Conservation (phyloP, 176 grass and related monocot species). For the Metroxylon sagu region DNA sequence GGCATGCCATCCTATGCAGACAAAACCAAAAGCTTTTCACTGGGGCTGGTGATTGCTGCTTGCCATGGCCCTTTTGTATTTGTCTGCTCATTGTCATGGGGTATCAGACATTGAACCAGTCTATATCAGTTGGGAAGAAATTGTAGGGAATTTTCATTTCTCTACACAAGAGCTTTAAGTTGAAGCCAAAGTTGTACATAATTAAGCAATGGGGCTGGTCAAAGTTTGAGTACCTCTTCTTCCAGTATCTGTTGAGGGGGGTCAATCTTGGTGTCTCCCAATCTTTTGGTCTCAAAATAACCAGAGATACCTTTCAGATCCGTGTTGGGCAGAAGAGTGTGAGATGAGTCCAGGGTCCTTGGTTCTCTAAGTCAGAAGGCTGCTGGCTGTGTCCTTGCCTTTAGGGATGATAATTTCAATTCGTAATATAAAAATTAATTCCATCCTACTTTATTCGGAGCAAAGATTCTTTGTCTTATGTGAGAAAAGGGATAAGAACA, state of each 20-base stretch:
- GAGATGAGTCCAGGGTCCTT: not conserved
- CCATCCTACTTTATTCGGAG: no score
- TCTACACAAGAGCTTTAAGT: not conserved
- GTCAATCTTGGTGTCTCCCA: not conserved
- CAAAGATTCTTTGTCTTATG: no score
- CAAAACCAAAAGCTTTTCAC: constrained; percentile 5
- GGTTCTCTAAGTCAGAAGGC: not conserved
- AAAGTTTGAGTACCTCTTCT: not conserved
- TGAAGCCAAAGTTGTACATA: not conserved
- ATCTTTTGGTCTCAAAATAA: not conserved
- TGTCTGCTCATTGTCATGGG: not conserved
- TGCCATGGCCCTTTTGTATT: not conserved
- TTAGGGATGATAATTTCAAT: no score
- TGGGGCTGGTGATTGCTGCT: not conserved
- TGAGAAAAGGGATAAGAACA: no score
- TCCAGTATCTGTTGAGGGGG: not conserved
- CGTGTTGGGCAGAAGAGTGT: no score
- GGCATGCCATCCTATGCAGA: not conserved
- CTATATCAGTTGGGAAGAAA: constrained; percentile 3
- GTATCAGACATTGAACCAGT: not conserved
- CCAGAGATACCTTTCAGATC: not conserved
- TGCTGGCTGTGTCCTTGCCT: no score
- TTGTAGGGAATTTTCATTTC: not conserved
- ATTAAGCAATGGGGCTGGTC: not conserved
- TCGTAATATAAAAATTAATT: no score